Conservation (phyloP, 1,284 basidiomycete species). For the Ustilago hordei region DNA sequence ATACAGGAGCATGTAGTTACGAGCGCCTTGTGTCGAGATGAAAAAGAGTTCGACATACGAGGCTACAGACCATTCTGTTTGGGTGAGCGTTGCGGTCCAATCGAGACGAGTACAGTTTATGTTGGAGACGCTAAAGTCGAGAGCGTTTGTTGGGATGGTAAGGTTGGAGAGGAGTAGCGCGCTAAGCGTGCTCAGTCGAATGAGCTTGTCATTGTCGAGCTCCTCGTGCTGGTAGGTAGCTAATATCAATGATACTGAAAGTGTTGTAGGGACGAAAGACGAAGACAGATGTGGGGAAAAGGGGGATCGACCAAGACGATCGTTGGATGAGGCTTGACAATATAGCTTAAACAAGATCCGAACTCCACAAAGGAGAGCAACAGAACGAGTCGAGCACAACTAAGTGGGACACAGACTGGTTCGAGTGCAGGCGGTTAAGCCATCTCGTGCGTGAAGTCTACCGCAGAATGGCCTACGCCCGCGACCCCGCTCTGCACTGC, state of each 20-base stretch:
- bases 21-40: slow-evolving; percentile 5
- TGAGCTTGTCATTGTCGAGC: background rate
- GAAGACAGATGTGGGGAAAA: background rate
- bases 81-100: slow-evolving; percentile 19
- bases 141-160: slow-evolving; percentile 5
- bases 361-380: background rate
- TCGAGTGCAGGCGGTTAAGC: background rate
- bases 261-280: background rate
- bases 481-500: background rate
- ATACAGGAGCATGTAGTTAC: slow-evolving; percentile 36
- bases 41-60: slow-evolving; percentile 34
- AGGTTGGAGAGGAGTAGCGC: slow-evolving; percentile 7
- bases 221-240: background rate
- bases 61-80: slow-evolving; percentile 30
- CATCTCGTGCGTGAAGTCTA: background rate
- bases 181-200: background rate
- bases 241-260: background rate
- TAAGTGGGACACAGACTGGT: background rate
- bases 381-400: background rate
- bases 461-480: background rate
- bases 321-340: slow-evolving; percentile 3
- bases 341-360: background rate
- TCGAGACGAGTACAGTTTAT: slow-evolving; percentile 28
- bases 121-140: slow-evolving; percentile 17
- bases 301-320: slow-evolving; percentile 4